Evolutionary conservation across 1,284 basidiomycete species (phyloP).

Genomic region (Sphaerobolus stellatus): DNA sequence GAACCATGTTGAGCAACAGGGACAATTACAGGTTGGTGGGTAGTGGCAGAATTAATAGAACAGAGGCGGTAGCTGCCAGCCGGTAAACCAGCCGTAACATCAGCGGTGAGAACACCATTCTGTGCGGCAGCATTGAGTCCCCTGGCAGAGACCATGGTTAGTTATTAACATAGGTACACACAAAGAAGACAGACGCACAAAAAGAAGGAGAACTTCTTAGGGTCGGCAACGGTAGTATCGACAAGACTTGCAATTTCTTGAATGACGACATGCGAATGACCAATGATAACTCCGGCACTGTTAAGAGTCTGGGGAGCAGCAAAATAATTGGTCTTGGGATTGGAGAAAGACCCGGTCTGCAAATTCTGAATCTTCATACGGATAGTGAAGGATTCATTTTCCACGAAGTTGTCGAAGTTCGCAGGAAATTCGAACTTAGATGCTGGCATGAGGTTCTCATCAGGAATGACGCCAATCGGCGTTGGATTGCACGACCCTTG

Average conservation of each 20-base stretch:
- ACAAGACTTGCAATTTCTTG: slow-evolving; percentile 45
- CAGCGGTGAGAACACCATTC: slow-evolving; percentile 48
- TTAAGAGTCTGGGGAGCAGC: slow-evolving; percentile 48
- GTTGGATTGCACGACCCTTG: slow-evolving; percentile 61
- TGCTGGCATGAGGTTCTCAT: slow-evolving; percentile 49
- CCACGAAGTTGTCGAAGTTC: slow-evolving; percentile 47
- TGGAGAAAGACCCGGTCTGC: slow-evolving; percentile 53
- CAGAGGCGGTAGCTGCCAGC: slow-evolving; percentile 56
- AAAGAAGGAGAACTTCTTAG: slow-evolving; percentile 58
- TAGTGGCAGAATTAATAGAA: slow-evolving; percentile 51
- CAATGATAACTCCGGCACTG: slow-evolving; percentile 41
- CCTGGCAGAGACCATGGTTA: slow-evolving; percentile 16
- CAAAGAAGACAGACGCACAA: slow-evolving; percentile 31
- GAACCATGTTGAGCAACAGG: slow-evolving; percentile 53
- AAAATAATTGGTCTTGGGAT: slow-evolving; percentile 51
- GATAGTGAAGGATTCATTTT: slow-evolving; percentile 51
- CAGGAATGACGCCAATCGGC: slow-evolving; percentile 52
- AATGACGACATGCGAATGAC: slow-evolving; percentile 62
- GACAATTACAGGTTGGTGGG: slow-evolving; percentile 55
- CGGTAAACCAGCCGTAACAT: slow-evolving; percentile 51
- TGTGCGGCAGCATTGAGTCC: slow-evolving; percentile 47
- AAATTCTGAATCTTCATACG: slow-evolving; percentile 44
- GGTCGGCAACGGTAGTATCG: slow-evolving; percentile 49
- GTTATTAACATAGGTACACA: too few species aligned
- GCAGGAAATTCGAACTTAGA: slow-evolving; percentile 51